phyloP scores from a whole-genome alignment of 2,329 filamentous ascomycete species.

The Fusarium domesticum region DNA sequence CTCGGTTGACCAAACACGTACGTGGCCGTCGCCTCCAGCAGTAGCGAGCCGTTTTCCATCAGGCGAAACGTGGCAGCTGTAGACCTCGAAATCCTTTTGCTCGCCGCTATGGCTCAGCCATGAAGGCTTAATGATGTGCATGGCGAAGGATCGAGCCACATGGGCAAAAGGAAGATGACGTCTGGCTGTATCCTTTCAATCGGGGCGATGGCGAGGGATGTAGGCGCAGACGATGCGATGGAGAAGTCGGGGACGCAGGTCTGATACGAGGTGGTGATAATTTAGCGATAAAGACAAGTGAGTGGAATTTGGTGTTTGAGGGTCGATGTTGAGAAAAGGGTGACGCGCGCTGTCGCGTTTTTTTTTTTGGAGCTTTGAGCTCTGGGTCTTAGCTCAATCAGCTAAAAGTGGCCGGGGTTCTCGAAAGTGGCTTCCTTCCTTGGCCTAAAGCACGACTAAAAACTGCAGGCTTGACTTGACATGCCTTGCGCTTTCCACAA shows the following conservation, averaged over 20 bases:
- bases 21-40: slow-evolving; percentile 94
- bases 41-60: slow-evolving; percentile 91
- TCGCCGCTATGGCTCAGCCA: slow-evolving; percentile 97
- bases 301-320: too few relatives aligned
- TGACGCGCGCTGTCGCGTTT: not conserved
- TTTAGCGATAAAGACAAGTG: too few relatives aligned
- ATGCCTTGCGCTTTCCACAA: too few relatives aligned
- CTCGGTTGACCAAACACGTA: slow-evolving; percentile 96
- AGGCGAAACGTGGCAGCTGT: slow-evolving; percentile 95
- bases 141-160: slow-evolving; percentile 37
- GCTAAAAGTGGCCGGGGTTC: too few relatives aligned
- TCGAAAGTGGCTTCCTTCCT: too few relatives aligned
- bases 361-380: too few relatives aligned
- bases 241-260: not conserved
- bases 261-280: too few relatives aligned
- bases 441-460: too few relatives aligned
- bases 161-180: slow-evolving; percentile 16
- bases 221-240: not conserved
- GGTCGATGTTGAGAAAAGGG: not conserved
- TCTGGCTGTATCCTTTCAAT: not conserved
- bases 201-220: not conserved
- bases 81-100: slow-evolving; percentile 97
- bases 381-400: too few relatives aligned
- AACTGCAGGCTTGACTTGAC: too few relatives aligned
- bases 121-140: slow-evolving; percentile 90